phyloP scores from a whole-genome alignment of 495 filamentous ascomycete species.

The Ascodesmis nigricans region DNA sequence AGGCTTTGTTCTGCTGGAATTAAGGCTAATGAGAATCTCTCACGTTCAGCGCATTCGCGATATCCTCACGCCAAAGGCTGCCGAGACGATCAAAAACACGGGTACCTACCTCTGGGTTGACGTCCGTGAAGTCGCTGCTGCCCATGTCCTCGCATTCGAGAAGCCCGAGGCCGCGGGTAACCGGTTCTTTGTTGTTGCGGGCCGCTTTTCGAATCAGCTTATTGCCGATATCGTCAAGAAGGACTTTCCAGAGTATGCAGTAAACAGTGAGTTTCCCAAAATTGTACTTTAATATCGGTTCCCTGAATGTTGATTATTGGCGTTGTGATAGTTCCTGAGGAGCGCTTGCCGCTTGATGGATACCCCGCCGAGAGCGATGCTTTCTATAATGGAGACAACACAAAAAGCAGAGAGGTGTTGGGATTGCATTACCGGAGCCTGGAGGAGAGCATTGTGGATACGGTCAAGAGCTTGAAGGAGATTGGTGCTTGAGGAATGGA shows the following conservation, averaged over 20 bases:
- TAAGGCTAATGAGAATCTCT: no score
- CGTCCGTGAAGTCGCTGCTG: slow-evolving; percentile 44
- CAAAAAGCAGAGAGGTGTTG: slow-evolving; percentile 32
- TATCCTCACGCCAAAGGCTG: slow-evolving; percentile 7
- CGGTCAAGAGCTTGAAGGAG: slow-evolving; percentile 32
- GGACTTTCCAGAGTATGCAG: slow-evolving; percentile 37
- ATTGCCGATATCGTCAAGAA: slow-evolving; percentile 40
- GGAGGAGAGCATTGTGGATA: slow-evolving; percentile 35
- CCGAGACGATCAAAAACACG: no score
- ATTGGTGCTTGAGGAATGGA: no score
- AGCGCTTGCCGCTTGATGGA: slow-evolving; percentile 13
- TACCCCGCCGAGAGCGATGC: slow-evolving; percentile 6
- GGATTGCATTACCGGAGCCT: slow-evolving; percentile 35
- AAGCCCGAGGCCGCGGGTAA: slow-evolving; percentile 41
- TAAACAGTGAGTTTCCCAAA: no score
- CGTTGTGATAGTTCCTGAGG: no score
- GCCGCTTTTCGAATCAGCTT: slow-evolving; percentile 37
- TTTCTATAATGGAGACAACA: slow-evolving; percentile 26
- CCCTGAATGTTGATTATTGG: no score
- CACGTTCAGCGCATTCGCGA: no score
- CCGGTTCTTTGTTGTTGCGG: slow-evolving; percentile 42
- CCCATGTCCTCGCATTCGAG: slow-evolving; percentile 51
- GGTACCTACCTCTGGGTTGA: slow-evolving; percentile 40
- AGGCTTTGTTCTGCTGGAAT: no score
- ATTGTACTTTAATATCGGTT: no score